Conservation (phyloP, 2,329 filamentous ascomycete species). For the Lomentospora prolificans region DNA sequence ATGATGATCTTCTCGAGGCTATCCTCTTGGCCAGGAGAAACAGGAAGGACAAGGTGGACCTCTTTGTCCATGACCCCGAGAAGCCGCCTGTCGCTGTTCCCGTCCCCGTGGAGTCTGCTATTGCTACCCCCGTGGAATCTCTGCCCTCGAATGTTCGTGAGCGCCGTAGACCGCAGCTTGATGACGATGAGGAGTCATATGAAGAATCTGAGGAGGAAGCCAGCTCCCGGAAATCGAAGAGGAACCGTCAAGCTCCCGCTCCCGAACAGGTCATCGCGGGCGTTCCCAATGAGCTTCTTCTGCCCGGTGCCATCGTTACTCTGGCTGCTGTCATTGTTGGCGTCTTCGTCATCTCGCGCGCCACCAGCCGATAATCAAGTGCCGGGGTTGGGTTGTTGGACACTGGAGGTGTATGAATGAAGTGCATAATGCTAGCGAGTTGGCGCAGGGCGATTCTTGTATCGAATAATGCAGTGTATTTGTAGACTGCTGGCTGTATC, state of each 20-base stretch:
- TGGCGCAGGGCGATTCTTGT: neutral
- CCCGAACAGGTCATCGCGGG: slow-evolving; percentile 78
- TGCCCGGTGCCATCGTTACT: slow-evolving; percentile 92
- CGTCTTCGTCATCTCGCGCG: slow-evolving; percentile 79
- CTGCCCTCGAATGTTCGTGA: slow-evolving; percentile 35
- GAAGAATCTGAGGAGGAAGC: slow-evolving; percentile 43
- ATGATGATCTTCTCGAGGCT: slow-evolving; percentile 85
- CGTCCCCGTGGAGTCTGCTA: slow-evolving; percentile 33
- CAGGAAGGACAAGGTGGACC: slow-evolving; percentile 83
- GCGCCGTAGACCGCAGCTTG: slow-evolving; percentile 31
- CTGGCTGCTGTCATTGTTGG: slow-evolving; percentile 87
- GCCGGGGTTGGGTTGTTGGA: neutral
- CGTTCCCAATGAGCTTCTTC: slow-evolving; percentile 84
- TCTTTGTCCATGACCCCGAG: slow-evolving; percentile 90
- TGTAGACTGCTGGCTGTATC: slow-evolving; percentile 3
- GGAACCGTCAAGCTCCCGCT: slow-evolving; percentile 28
- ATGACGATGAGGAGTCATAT: slow-evolving; percentile 42
- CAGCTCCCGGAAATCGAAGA: slow-evolving; percentile 33
- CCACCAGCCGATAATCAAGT: slow-evolving; percentile 39
- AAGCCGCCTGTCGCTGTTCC: slow-evolving; percentile 68
- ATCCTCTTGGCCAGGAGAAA: slow-evolving; percentile 71
- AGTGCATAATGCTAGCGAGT: slow-evolving; percentile 7
- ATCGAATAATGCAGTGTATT: slow-evolving; percentile 6
- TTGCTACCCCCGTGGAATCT: slow-evolving; percentile 37
- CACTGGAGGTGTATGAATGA: neutral